These are phyloP conservation scores for Alliaria petiolata DNA, from an alignment of 345 rosid genomes.

Conservation along the genomic window DNA sequence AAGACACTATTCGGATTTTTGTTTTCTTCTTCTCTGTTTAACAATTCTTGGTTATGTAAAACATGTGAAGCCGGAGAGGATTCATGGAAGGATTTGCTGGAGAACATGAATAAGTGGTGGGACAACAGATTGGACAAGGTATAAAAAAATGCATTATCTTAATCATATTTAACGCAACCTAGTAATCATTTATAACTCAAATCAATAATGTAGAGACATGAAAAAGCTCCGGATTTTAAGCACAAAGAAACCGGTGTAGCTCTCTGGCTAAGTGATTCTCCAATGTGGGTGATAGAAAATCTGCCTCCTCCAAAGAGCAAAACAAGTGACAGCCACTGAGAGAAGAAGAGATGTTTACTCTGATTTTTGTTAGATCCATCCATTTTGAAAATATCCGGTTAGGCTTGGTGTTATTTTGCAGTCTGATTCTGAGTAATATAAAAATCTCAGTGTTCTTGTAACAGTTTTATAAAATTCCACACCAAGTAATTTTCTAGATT, in stretches of 20 bases:
- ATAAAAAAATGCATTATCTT: not conserved
- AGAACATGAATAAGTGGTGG: conserved; percentile 64
- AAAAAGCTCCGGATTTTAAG: conserved; percentile 60
- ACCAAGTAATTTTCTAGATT: too few species aligned
- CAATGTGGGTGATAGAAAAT: conserved; percentile 51
- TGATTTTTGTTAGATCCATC: not conserved
- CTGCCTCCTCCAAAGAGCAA: conserved; percentile 47
- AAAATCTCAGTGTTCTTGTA: too few species aligned
- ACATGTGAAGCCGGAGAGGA: conserved; percentile 45
- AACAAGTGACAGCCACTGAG: not conserved
- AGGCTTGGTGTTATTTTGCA: not conserved
- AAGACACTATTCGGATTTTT: not conserved
- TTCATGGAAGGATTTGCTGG: conserved; percentile 67
- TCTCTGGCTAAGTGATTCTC: conserved; percentile 52
- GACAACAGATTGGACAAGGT: conserved; percentile 77
- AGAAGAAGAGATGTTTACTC: not conserved
- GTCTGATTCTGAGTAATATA: too few species aligned
- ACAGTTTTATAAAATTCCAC: too few species aligned
- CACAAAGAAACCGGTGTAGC: conserved; percentile 59
- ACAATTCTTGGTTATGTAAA: not conserved
- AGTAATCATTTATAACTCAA: not conserved
- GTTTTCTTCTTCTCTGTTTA: not conserved
- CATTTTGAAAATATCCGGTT: not conserved
- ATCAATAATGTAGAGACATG: conserved; percentile 31
- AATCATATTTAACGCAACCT: not conserved